Percentiles rank a stretch among this genome's conserved stretches.
Evolutionary conservation across 805 yeast genomes (phyloP).

Genomic region (Candida sonorensis): DNA sequence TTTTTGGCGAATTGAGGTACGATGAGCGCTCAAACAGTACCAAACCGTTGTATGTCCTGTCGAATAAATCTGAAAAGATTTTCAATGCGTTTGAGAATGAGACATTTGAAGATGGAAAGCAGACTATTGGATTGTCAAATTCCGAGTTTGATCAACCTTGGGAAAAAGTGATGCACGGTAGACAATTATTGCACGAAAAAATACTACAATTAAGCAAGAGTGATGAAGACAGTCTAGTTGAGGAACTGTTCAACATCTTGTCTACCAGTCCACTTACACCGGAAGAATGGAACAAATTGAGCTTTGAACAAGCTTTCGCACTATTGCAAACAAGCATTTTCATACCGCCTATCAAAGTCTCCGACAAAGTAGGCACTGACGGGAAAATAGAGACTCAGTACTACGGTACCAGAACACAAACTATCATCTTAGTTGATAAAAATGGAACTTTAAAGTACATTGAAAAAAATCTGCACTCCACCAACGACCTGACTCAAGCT

Average conservation of each 20-base stretch:
- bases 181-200: conserved; percentile 43
- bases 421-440: conserved; percentile 56
- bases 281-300: conserved; percentile 22
- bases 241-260: conserved; percentile 48
- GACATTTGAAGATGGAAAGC: background rate
- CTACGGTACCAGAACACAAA: conserved; percentile 88
- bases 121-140: conserved; percentile 58
- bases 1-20: conserved; percentile 43
- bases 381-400: too few species aligned
- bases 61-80: conserved; percentile 37
- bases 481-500: conserved; percentile 29
- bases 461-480: conserved; percentile 54
- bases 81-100: conserved; percentile 10
- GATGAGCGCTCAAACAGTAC: conserved; percentile 20
- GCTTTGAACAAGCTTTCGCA: conserved; percentile 27
- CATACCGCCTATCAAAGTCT: conserved; percentile 55
- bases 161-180: conserved; percentile 66
- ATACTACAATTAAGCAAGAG: conserved; percentile 9
- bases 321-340: conserved; percentile 54
- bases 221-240: conserved; percentile 35
- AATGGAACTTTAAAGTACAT: conserved; percentile 46
- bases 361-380: too few species aligned
- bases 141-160: conserved; percentile 64
- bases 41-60: conserved; percentile 36
- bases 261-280: conserved; percentile 32